phyloP scores from a whole-genome alignment of 345 rosid species.

The Pugionium dolabratum region DNA sequence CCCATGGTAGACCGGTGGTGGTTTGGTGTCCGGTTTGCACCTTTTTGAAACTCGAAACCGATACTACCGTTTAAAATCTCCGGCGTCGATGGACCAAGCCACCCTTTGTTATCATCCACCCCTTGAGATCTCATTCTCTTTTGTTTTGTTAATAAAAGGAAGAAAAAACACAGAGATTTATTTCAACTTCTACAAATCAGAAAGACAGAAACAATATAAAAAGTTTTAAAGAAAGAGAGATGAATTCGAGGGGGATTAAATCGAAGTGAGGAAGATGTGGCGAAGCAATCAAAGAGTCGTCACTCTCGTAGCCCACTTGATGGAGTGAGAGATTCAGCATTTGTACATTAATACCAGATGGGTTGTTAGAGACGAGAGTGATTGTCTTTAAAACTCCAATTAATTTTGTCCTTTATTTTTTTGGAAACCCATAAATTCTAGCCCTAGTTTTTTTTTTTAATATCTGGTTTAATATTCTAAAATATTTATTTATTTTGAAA shows the following conservation, averaged over 20 bases:
- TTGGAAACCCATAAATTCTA: too few species aligned
- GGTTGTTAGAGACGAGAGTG: slow-evolving; percentile 36
- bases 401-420: slow-evolving; percentile 7
- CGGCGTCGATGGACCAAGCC: slow-evolving; percentile 35
- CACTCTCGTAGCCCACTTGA: slow-evolving; percentile 41
- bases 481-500: too few species aligned
- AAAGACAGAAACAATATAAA: background rate
- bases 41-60: slow-evolving; percentile 74
- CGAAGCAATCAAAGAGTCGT: slow-evolving; percentile 41
- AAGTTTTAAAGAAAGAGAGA: slow-evolving; percentile 26
- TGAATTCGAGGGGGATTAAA: slow-evolving; percentile 16
- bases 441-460: too few species aligned
- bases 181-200: background rate
- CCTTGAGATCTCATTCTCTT: slow-evolving; percentile 64
- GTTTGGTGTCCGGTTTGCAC: slow-evolving; percentile 52
- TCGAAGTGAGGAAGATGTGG: slow-evolving; percentile 31
- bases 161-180: slow-evolving; percentile 1
- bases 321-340: slow-evolving; percentile 36
- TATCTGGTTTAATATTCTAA: too few species aligned
- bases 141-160: background rate
- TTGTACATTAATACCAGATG: slow-evolving; percentile 35
- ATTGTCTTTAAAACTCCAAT: slow-evolving; percentile 23
- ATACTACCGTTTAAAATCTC: slow-evolving; percentile 43
- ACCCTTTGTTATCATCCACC: slow-evolving; percentile 24
- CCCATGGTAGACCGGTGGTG: slow-evolving; percentile 78